Percentiles rank a stretch among this genome's conserved stretches.
Evolutionary conservation across 345 rosid genomes (phyloP).

Genomic region (Lumnitzera racemosa): DNA sequence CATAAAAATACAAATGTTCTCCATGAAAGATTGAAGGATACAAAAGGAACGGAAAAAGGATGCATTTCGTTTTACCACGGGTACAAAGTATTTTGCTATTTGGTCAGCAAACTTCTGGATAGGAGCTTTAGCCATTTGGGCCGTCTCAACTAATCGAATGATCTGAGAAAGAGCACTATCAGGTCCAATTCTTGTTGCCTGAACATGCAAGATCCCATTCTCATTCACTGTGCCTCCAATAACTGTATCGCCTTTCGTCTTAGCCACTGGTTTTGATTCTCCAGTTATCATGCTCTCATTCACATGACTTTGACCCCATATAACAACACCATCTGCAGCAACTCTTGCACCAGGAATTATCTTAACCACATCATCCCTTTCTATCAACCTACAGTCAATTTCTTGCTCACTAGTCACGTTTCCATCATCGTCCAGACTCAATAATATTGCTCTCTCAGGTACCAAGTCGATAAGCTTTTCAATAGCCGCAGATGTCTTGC

Average conservation of each 20-base stretch:
- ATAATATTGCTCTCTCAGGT: constrained; percentile 59
- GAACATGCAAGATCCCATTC: constrained; percentile 71
- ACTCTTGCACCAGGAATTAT: constrained; percentile 64
- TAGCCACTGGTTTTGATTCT: constrained; percentile 65
- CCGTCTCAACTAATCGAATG: constrained; percentile 79
- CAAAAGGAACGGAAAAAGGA: background rate
- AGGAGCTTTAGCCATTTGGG: constrained; percentile 91
- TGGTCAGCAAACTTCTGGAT: constrained; percentile 87
- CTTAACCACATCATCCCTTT: constrained; percentile 74
- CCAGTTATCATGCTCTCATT: constrained; percentile 83
- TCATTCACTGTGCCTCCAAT: constrained; percentile 87
- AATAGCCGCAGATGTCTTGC: constrained; percentile 81
- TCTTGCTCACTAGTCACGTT: constrained; percentile 59
- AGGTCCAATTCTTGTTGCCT: constrained; percentile 74
- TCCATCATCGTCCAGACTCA: constrained; percentile 48
- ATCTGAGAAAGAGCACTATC: constrained; percentile 91
- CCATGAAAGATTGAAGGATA: background rate
- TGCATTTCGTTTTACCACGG: constrained; percentile 34
- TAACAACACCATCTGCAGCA: constrained; percentile 61
- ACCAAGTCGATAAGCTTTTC: constrained; percentile 79
- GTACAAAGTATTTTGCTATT: constrained; percentile 75
- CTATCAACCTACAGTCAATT: constrained; percentile 68
- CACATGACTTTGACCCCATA: constrained; percentile 71
- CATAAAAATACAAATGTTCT: too few relatives aligned
- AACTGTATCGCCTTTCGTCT: constrained; percentile 66